Conservation (phyloP, 192 early-diverging fungal species). For the Irineochytrium annulatum region DNA sequence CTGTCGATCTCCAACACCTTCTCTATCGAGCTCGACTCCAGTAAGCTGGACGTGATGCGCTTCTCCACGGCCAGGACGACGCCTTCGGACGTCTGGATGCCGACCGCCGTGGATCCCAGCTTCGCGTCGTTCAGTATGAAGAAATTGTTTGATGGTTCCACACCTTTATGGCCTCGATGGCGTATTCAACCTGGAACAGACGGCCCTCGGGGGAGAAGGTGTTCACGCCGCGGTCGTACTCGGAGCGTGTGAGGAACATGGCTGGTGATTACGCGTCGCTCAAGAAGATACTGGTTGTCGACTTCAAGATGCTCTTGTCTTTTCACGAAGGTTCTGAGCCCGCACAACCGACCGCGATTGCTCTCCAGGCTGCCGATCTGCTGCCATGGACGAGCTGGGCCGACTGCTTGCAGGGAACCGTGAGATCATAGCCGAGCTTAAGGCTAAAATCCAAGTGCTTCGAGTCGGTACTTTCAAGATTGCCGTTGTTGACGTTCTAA, state of each 20-base stretch:
- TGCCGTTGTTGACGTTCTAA: too few species aligned
- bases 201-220: slow-evolving; percentile 99
- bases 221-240: slow-evolving; percentile 99
- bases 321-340: too few species aligned
- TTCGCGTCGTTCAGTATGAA: neutral
- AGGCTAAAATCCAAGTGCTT: too few species aligned
- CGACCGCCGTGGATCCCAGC: slow-evolving; percentile 89
- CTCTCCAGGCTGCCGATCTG: too few species aligned
- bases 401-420: too few species aligned
- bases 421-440: too few species aligned
- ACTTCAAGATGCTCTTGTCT: too few species aligned
- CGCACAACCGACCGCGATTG: too few species aligned
- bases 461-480: too few species aligned
- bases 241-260: slow-evolving; percentile 43
- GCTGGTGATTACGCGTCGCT: too few species aligned
- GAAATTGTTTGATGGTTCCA: neutral
- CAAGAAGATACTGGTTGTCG: too few species aligned
- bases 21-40: slow-evolving; percentile 93
- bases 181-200: slow-evolving; percentile 99
- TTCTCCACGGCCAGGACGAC: slow-evolving; percentile 97
- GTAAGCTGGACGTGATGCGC: slow-evolving; percentile 84
- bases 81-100: slow-evolving; percentile 92
- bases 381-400: too few species aligned
- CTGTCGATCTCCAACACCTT: slow-evolving; percentile 96
- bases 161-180: slow-evolving; percentile 98